Evolutionary conservation across 805 yeast genomes (phyloP).

Genomic region (Sporopachydermia quercuum): DNA sequence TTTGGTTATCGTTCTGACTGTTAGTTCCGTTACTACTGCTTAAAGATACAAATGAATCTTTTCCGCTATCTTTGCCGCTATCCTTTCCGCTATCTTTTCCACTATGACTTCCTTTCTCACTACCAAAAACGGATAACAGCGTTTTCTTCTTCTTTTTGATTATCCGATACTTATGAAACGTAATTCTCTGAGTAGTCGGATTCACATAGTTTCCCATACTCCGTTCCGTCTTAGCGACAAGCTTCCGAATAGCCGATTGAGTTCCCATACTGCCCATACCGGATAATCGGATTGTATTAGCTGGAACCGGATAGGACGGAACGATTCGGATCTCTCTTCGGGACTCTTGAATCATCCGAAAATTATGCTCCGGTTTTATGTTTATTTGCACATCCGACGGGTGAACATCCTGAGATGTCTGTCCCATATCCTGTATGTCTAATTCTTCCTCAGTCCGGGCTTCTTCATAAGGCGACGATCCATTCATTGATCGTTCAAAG

Average conservation of each 20-base stretch:
- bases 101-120: neutral
- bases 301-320: neutral
- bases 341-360: neutral
- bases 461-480: neutral
- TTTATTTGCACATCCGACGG: neutral
- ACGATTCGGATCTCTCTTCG: neutral
- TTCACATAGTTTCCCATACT: neutral
- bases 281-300: neutral
- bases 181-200: neutral
- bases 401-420: neutral
- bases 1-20: no score
- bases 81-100: neutral
- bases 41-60: neutral
- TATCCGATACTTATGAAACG: neutral
- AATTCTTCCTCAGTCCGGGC: neutral
- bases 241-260: neutral
- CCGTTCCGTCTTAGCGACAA: neutral
- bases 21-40: neutral
- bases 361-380: neutral
- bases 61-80: neutral
- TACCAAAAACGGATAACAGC: neutral
- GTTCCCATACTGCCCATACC: neutral
- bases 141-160: neutral
- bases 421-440: neutral
- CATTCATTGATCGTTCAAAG: conserved; percentile 1